Conservation (phyloP, 768 basidiomycete species). For the Collybiopsis luxurians region DNA sequence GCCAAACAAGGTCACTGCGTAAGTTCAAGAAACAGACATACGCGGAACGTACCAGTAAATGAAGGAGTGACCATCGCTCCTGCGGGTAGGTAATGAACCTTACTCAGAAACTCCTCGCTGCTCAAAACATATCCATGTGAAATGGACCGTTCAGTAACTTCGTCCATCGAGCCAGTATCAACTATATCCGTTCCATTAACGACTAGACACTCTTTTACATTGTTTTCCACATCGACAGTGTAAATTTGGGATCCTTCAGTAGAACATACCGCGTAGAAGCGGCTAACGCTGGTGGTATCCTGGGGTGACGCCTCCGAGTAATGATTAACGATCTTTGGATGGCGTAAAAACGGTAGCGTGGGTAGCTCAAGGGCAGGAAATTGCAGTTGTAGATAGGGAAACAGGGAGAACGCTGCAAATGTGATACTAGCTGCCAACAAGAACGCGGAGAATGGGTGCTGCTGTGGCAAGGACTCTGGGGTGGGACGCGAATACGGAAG, state of each 20-base stretch:
- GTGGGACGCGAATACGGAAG: too few relatives aligned
- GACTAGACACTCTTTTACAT: neutral
- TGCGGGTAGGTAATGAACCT: neutral
- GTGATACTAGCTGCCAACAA: too few relatives aligned
- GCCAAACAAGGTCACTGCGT: neutral
- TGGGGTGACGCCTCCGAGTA: too few relatives aligned
- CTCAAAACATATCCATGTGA: neutral
- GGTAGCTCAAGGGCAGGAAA: too few relatives aligned
- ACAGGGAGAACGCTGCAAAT: too few relatives aligned
- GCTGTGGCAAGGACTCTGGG: too few relatives aligned
- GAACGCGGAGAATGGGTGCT: too few relatives aligned
- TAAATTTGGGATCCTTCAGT: neutral
- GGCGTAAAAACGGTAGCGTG: too few relatives aligned
- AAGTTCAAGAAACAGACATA: neutral
- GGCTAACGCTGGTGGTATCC: too few relatives aligned
- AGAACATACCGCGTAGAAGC: conserved; percentile 2
- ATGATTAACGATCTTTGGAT: too few relatives aligned
- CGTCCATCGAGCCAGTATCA: neutral
- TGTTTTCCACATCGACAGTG: neutral
- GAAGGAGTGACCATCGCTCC: conserved; percentile 1
- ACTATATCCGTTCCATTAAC: neutral
- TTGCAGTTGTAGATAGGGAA: too few relatives aligned
- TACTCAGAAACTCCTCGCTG: neutral
- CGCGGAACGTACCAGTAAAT: neutral
- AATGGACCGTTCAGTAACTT: neutral